A percentile compares a stretch with the other conserved stretches of the same genome.
These are phyloP conservation scores for Rhodosorus marinus DNA, from an alignment of 23 red algal species.

Conservation along the genomic window DNA sequence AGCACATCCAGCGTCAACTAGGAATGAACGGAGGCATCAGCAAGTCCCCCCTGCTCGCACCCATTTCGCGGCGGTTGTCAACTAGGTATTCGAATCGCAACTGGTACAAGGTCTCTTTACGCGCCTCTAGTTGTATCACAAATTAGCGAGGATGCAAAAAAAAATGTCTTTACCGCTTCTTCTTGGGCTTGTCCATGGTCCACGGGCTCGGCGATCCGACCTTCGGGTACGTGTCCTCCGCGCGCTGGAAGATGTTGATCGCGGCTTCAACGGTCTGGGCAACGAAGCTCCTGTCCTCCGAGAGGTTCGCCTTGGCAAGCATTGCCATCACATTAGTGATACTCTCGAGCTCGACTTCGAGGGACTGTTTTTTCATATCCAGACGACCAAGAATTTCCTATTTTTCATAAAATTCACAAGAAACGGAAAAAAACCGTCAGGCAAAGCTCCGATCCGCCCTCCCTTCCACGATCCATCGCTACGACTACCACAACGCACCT, in stretches of 20 bases:
- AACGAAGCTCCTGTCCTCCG: conserved; percentile 36
- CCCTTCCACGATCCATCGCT: not conserved
- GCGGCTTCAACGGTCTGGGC: conserved; percentile 37
- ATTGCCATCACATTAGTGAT: conserved; percentile 41
- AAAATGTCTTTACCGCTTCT: too few relatives aligned
- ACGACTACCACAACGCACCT: not conserved
- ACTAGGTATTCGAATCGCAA: too few relatives aligned
- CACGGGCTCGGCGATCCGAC: conserved; percentile 21
- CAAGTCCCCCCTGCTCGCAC: too few relatives aligned
- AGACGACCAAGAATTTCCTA: conserved; percentile 56
- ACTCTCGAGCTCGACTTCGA: conserved; percentile 24
- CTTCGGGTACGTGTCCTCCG: conserved; percentile 30
- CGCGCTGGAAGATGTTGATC: conserved; percentile 44
- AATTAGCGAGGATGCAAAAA: too few relatives aligned
- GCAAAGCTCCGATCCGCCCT: not conserved
- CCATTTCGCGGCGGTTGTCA: too few relatives aligned
- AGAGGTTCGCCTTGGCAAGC: conserved; percentile 36
- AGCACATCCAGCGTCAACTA: too few relatives aligned
- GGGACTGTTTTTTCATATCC: conserved; percentile 23
- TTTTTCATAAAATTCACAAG: not conserved
- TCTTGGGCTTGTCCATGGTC: conserved; percentile 26
- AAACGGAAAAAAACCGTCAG: not conserved
- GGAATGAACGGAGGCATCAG: too few relatives aligned
- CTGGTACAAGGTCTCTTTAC: too few relatives aligned
- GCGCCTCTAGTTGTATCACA: too few relatives aligned